Conservation (phyloP, 1,139 yeast genomes). For the Magnusiomyces paraingens region DNA sequence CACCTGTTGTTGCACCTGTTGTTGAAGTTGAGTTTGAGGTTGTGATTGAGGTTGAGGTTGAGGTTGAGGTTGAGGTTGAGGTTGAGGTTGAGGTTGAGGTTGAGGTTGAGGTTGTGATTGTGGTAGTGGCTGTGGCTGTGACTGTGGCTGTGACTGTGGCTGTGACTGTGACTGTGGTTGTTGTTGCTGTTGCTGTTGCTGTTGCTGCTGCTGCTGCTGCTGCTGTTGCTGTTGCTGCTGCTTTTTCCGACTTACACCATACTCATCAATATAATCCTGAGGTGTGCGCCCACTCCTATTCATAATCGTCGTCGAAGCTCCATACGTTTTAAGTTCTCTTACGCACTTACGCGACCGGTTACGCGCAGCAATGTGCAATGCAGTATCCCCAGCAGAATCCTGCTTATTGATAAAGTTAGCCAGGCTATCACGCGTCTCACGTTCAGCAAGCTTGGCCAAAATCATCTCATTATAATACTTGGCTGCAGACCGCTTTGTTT, state of each 20-base stretch:
- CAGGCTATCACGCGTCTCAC: constrained; percentile 34
- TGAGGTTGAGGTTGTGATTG: no score
- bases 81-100: no score
- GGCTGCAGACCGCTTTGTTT: constrained; percentile 66
- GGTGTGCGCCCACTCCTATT: constrained; percentile 71
- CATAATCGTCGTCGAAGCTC: constrained; percentile 62
- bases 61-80: no score
- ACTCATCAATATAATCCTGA: constrained; percentile 57
- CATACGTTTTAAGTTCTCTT: constrained; percentile 62
- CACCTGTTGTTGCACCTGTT: constrained; percentile 16
- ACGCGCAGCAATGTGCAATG: constrained; percentile 74
- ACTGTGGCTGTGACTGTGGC: no score
- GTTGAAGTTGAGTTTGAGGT: constrained; percentile 8
- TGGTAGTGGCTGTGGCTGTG: no score
- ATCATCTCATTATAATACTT: constrained; percentile 75
- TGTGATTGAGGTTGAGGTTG: no score
- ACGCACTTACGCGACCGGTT: constrained; percentile 71
- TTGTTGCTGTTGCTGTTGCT: constrained; percentile 17
- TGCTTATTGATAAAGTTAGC: constrained; percentile 62
- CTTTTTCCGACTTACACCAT: constrained; percentile 30
- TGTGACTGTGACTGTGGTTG: no score
- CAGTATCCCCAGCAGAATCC: constrained; percentile 82
- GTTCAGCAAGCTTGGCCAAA: constrained; percentile 61
- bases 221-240: not conserved
- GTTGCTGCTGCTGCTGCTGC: constrained; percentile 1